Percentiles rank a stretch among this genome's conserved stretches.
Conservation (phyloP, 331 rosid genomes). For the Prunus yedoensis region DNA sequence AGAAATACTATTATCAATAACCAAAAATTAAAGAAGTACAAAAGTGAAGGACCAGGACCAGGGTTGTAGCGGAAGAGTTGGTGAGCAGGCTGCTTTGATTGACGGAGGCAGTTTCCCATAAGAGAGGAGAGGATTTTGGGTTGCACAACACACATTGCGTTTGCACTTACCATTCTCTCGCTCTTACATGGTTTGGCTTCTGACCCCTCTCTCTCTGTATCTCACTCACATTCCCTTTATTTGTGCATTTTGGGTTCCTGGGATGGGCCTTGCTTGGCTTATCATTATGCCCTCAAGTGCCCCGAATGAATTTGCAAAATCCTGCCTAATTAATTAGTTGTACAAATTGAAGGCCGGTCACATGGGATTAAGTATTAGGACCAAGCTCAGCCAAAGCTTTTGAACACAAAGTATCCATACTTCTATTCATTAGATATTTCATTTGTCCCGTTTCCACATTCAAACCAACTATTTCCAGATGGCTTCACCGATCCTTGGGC, state of each 20-base stretch:
- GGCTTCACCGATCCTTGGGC: conserved; percentile 42
- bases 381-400: not conserved
- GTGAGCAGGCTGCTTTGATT: conserved; percentile 56
- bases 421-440: not conserved
- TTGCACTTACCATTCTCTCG: conserved; percentile 8
- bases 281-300: not conserved
- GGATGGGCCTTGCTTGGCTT: not conserved
- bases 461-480: conserved; percentile 45
- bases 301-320: not conserved
- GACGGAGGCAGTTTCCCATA: conserved; percentile 41
- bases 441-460: conserved; percentile 7
- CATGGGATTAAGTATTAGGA: not conserved
- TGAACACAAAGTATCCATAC: not conserved
- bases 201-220: not conserved
- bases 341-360: not conserved
- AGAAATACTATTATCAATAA: no score
- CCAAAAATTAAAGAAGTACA: not conserved
- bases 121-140: conserved; percentile 54
- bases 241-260: not conserved
- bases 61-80: conserved; percentile 52
- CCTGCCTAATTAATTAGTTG: not conserved
- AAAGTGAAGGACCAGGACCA: conserved; percentile 35
- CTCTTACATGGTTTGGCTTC: not conserved
- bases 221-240: not conserved
- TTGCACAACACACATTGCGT: conserved; percentile 41